Evolutionary conservation across 2,329 filamentous ascomycete species (phyloP).

Genomic region (Pseudocercospora vitis): DNA sequence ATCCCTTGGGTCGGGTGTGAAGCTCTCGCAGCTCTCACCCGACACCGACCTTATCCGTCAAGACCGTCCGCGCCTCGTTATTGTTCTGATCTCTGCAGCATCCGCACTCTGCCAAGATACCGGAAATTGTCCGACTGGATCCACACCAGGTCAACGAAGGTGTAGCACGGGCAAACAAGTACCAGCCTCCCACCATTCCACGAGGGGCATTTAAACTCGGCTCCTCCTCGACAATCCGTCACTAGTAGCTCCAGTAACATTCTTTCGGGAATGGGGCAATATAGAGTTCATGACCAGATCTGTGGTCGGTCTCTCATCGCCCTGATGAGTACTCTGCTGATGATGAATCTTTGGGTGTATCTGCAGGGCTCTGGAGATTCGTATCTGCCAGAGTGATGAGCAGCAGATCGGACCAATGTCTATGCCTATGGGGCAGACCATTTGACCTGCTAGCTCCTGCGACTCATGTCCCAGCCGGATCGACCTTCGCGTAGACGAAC

Average conservation of each 20-base stretch:
- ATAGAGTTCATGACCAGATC: slow-evolving; percentile 1
- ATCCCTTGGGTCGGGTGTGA: too few species aligned
- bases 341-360: background rate
- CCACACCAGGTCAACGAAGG: background rate
- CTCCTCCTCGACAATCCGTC: slow-evolving; percentile 3
- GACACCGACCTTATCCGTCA: too few species aligned
- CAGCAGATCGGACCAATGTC: background rate
- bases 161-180: background rate
- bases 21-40: too few species aligned
- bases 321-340: background rate
- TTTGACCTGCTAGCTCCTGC: background rate
- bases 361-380: background rate
- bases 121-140: background rate
- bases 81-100: too few species aligned
- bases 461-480: background rate
- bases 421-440: background rate
- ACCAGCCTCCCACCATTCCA: background rate
- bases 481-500: background rate
- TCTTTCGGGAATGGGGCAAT: slow-evolving; percentile 1
- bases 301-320: slow-evolving; percentile 1
- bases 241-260: slow-evolving; percentile 2
- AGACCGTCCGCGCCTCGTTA: too few species aligned
- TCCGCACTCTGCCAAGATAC: too few species aligned
- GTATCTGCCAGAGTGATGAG: background rate
- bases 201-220: slow-evolving; percentile 1